Evolutionary conservation across 805 yeast species (phyloP), one percentile per base, ranked within the genome.

Genomic region (Yamadazyma akitaensis): DNA sequence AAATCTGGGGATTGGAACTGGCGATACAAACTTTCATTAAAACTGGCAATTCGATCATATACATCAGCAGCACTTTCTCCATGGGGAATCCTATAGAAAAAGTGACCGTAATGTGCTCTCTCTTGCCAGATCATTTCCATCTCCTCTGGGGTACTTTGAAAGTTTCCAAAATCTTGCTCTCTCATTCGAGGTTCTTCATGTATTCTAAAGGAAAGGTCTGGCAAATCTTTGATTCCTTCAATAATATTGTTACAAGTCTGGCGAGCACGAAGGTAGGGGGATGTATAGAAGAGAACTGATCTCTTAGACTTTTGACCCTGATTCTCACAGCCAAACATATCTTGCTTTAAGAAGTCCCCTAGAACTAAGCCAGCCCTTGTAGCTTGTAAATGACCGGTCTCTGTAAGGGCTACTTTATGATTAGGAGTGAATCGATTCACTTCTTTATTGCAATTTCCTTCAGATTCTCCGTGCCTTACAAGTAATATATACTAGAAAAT

Each of bases 11-110:
- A 62, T 49, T 79, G 79, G 59, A 91, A 90, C 61, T 87, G 94
- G 40, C 97, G 73, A 60, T 84, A 88, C 34, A 91, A 64, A 0
- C 96, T 81, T 63, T 89, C 96, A 61, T 89, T 89, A 63, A 91
- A 91, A 13, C 94, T 86, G 2, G 96, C 87, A 51, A 91, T 85
- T 40, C 97, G 73, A 64, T 91, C 97, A 64, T 82, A 91, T 9
- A 91, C 97, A 64, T 91, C 97, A 0, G 97, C 97, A 0, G 97
- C 97, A 57, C 94, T 84, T 64, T 91, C 97, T 10, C 97, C 97
- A 57, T 86, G 82, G 4, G 96, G 96, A 26, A 91, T 91, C 46
- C 97, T 67, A 62, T 86, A 91, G 64, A 91, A 91, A 59, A 71
- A 72, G 53, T 71, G 76, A 0, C 97, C 97, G 65, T 91, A 91